Conservation (phyloP, 192 early-diverging fungal species). For the Podila clonocystis region DNA sequence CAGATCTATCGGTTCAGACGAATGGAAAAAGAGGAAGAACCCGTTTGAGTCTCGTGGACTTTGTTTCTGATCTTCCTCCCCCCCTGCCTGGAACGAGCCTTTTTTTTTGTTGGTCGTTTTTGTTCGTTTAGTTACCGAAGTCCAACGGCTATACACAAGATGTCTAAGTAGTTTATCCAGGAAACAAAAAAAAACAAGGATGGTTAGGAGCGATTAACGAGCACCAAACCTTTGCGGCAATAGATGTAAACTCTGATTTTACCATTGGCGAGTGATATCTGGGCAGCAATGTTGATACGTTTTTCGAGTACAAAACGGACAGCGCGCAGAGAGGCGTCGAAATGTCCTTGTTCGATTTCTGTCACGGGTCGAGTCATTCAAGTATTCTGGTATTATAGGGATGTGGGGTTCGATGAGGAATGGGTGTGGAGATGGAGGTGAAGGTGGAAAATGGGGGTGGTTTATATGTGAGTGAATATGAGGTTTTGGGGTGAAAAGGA, state of each 20-base stretch:
- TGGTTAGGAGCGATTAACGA: no score
- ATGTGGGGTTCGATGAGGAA: not conserved
- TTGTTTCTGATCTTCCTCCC: not conserved
- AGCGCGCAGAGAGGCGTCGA: constrained; percentile 21
- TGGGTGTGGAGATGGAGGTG: not conserved
- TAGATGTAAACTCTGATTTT: not conserved
- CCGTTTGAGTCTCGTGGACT: no score
- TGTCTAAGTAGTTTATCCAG: constrained; percentile 13
- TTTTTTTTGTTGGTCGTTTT: not conserved
- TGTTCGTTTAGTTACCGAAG: constrained; percentile 14
- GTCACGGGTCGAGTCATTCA: not conserved
- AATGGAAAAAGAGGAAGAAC: not conserved
- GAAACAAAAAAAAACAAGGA: not conserved
- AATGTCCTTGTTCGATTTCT: constrained; percentile 12
- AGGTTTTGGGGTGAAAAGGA: not conserved
- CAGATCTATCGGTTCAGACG: constrained; percentile 15
- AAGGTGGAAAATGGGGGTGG: not conserved
- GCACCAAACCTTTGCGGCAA: not conserved
- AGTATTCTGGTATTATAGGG: not conserved
- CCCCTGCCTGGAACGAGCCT: not conserved
- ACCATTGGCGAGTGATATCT: constrained; percentile 32
- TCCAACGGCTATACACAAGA: constrained; percentile 35
- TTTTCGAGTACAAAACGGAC: constrained; percentile 4
- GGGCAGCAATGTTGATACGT: constrained; percentile 27
- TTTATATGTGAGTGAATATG: no score